Evolutionary conservation across 2,329 filamentous ascomycete species (phyloP).

Genomic region (Grosmannia clavigera): DNA sequence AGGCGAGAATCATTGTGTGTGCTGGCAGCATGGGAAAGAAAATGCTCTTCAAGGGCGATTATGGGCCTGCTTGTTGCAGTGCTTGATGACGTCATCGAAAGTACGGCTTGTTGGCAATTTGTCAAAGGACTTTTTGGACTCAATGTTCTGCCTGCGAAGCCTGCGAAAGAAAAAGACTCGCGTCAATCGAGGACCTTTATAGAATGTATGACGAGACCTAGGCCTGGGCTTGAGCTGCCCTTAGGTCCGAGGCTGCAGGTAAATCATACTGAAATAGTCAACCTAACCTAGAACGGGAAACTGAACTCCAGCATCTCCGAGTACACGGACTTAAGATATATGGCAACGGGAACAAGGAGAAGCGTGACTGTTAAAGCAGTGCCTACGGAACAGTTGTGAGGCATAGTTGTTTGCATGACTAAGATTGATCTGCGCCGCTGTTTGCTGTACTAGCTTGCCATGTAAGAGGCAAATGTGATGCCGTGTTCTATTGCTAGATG

Average conservation of each 20-base stretch:
- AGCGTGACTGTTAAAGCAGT: no score
- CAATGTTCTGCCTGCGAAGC: not conserved
- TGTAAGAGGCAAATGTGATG: no score
- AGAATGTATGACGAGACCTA: not conserved
- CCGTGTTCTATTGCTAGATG: no score
- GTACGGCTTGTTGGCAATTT: not conserved
- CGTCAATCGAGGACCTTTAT: not conserved
- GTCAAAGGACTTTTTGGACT: not conserved
- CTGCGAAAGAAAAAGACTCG: not conserved
- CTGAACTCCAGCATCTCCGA: not conserved
- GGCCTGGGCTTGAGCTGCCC: not conserved
- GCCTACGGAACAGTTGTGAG: no score
- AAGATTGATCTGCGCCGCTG: no score
- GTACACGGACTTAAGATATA: not conserved
- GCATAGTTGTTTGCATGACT: no score
- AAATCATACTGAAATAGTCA: not conserved
- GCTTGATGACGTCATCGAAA: not conserved
- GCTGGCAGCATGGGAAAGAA: not conserved
- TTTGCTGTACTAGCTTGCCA: no score
- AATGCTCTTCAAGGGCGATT: not conserved
- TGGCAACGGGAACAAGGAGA: no score
- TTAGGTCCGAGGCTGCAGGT: not conserved
- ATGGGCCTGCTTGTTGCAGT: not conserved
- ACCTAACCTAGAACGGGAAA: not conserved
- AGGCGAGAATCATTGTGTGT: not conserved